Conservation (phyloP, 106 monocot genomes). For the Dendrobium nobile region DNA sequence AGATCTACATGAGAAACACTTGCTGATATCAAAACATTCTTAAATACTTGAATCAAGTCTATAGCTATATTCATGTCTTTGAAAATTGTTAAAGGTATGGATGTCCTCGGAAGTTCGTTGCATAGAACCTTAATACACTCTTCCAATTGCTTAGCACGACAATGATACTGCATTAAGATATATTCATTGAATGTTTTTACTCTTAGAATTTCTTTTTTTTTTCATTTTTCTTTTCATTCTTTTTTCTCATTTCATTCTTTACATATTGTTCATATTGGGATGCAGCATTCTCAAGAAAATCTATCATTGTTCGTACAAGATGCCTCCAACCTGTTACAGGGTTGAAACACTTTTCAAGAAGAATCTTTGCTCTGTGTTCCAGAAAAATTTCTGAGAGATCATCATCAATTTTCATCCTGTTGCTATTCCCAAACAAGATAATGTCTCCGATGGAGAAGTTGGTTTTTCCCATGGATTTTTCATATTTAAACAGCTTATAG, state of each 20-base stretch:
- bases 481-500: constrained; percentile 17
- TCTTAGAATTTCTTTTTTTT: constrained; percentile 4
- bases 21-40: neutral
- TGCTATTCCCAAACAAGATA: constrained; percentile 37
- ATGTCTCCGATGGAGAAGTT: constrained; percentile 27
- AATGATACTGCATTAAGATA: no score
- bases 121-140: no score
- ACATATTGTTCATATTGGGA: constrained; percentile 12
- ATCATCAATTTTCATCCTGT: constrained; percentile 31
- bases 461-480: neutral
- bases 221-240: constrained; percentile 26
- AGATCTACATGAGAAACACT: neutral
- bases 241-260: neutral
- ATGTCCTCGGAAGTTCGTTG: neutral
- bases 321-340: constrained; percentile 12
- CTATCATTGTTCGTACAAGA: neutral
- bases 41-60: neutral
- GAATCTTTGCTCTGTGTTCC: constrained; percentile 20
- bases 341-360: constrained; percentile 3
- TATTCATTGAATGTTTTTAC: no score
- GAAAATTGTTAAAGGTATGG: neutral
- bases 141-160: no score
- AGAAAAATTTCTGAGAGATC: constrained; percentile 33
- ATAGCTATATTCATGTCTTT: neutral
- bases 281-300: constrained; percentile 12